These are phyloP conservation scores for Parsonsia alboflavescens DNA, from an alignment of 257 asterid species.

Conservation along the genomic window DNA sequence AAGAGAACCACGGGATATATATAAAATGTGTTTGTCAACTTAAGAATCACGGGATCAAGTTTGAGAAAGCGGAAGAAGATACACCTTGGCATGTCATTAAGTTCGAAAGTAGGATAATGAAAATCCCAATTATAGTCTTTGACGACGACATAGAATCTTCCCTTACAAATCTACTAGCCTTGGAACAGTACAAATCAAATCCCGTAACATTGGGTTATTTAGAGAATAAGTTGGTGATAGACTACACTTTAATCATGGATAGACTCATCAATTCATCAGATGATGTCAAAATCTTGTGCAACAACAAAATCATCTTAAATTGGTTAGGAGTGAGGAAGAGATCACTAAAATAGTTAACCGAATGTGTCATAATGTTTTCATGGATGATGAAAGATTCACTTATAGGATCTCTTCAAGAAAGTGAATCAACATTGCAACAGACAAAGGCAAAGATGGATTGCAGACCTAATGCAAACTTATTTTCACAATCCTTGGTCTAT, in stretches of 20 bases:
- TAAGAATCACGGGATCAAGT: no score
- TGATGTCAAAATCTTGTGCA: neutral
- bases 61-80: no score
- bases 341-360: conserved; percentile 14
- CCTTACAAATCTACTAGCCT: neutral
- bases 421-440: no score
- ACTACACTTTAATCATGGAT: neutral
- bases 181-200: neutral
- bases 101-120: no score
- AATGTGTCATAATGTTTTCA: neutral
- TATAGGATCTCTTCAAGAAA: no score
- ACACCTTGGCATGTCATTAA: no score
- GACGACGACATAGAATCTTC: neutral
- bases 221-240: neutral
- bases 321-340: conserved; percentile 12
- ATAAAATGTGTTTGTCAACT: no score
- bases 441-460: no score
- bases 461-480: conserved; percentile 2
- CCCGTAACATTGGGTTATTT: neutral
- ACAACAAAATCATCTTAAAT: conserved; percentile 7
- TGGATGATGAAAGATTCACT: no score
- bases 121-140: no score
- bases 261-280: neutral
- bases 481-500: conserved; percentile 30
- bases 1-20: no score